Conservation (phyloP, 257 asterid species). For the Cynanchum wilfordii region DNA sequence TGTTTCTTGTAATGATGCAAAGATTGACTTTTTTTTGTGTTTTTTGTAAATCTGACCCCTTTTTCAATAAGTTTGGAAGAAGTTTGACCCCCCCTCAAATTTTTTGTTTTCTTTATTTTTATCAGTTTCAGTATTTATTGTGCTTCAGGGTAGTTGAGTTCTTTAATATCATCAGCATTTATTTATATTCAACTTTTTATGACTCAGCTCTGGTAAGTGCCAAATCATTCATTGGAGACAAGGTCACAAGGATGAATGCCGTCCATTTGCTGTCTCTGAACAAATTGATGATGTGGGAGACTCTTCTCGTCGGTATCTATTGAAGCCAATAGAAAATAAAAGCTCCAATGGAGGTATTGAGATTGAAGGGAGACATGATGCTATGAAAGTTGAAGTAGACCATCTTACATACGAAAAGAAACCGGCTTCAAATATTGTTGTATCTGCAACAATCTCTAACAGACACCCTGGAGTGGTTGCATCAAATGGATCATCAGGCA, state of each 20-base stretch:
- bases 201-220: slow-evolving; percentile 73
- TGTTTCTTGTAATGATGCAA: not conserved
- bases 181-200: slow-evolving; percentile 19
- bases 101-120: too few species aligned
- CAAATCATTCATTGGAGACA: slow-evolving; percentile 79
- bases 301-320: slow-evolving; percentile 23
- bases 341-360: slow-evolving; percentile 24
- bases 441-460: slow-evolving; percentile 21
- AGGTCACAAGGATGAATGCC: slow-evolving; percentile 86
- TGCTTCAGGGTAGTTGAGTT: not conserved
- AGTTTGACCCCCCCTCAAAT: too few species aligned
- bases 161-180: not conserved
- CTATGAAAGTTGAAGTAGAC: slow-evolving; percentile 25
- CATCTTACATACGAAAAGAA: slow-evolving; percentile 20
- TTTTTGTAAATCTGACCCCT: not conserved
- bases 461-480: slow-evolving; percentile 26
- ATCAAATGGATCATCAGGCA: slow-evolving; percentile 23
- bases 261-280: slow-evolving; percentile 28
- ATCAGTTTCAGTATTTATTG: not conserved
- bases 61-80: too few species aligned
- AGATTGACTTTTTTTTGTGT: not conserved
- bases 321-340: slow-evolving; percentile 28
- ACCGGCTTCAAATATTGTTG: slow-evolving; percentile 16
- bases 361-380: slow-evolving; percentile 25
- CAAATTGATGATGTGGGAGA: slow-evolving; percentile 26